Base-by-base conservation (phyloP, 2,329 filamentous ascomycete genomes). In the Verticillium nonalfalfae region DNA sequence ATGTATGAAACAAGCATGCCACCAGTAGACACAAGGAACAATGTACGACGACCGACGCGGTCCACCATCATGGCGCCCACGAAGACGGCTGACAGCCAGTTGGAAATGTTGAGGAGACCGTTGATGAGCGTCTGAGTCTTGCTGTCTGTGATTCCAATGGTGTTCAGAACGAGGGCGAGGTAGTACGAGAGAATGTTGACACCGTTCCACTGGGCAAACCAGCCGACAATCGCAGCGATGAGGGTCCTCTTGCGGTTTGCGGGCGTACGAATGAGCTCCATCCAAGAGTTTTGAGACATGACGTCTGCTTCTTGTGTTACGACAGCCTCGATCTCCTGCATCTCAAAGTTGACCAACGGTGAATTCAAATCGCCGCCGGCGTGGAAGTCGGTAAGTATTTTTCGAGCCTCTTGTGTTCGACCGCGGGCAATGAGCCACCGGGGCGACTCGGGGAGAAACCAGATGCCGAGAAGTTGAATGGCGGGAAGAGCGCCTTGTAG, bases 91-190 rank as follows among this genome's bases (percentile, higher is more conserved):
- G 58, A 59, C 26, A 62, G 15, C 57, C 57, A 63, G 59, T 66
- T 66, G 59, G 57, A 66, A 18, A 65, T 59, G 36, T 63, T 64
- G 52, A 68, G 58, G 6, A 69, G 68, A 9, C 73, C 76, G 61
- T 78, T 79, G 68, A 79, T 78, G 50, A 74, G 64, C 13, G 72
- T 72, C 67, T 79, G 75, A 0, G 69, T 70, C 26, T 71, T 66
- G 5, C 72, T 63, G 15, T 73, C 67, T 0, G 69, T 74, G 65
- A 77, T 72, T 31, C 61, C 58, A 11, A 62, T 52, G 2, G 67
- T 67, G 38, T 73, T 66, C 15, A 78, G 69, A 35, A 78, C 70
- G 21, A 70, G 66, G 50, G 66, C 64, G 54, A 78, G 69, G 59
- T 77, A 78, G 65, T 78, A 78, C 1, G 71, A 74, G 34, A 78